Evolutionary conservation across 805 yeast genomes (phyloP).

Genomic region (Teunomyces barrocoloradensis): DNA sequence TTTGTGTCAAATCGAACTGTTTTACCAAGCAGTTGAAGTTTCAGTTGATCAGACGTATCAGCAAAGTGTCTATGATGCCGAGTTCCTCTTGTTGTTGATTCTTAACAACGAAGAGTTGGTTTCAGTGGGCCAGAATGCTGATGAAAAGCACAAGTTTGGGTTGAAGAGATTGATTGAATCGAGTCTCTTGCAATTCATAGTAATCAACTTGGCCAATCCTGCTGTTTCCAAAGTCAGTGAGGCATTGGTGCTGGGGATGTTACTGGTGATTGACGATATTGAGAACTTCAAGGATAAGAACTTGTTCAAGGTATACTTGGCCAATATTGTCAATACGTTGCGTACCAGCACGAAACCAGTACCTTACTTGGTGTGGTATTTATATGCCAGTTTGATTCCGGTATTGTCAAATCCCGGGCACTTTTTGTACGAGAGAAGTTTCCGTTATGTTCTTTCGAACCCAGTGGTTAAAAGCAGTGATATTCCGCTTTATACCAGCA

Average conservation of each 20-base stretch:
- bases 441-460: conserved; percentile 60
- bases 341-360: conserved; percentile 17
- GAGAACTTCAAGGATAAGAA: conserved; percentile 53
- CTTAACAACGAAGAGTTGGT: conserved; percentile 67
- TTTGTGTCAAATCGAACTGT: conserved; percentile 24
- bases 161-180: conserved; percentile 58
- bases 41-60: conserved; percentile 19
- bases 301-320: conserved; percentile 52
- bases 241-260: conserved; percentile 43
- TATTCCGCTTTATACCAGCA: conserved; percentile 45
- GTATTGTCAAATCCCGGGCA: conserved; percentile 70
- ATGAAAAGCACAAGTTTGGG: conserved; percentile 38
- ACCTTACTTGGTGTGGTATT: conserved; percentile 51
- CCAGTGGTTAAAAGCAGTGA: conserved; percentile 44
- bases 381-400: conserved; percentile 55
- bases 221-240: conserved; percentile 35
- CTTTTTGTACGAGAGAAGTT: conserved; percentile 66
- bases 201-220: conserved; percentile 44
- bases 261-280: conserved; percentile 38
- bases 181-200: conserved; percentile 49
- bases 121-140: conserved; percentile 24
- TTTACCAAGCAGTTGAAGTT: conserved; percentile 20
- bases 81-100: conserved; percentile 60
- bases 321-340: conserved; percentile 43
- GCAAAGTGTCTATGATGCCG: conserved; percentile 57